phyloP scores from a whole-genome alignment of 176 grass and related monocot genomes.

The Olyra latifolia region DNA sequence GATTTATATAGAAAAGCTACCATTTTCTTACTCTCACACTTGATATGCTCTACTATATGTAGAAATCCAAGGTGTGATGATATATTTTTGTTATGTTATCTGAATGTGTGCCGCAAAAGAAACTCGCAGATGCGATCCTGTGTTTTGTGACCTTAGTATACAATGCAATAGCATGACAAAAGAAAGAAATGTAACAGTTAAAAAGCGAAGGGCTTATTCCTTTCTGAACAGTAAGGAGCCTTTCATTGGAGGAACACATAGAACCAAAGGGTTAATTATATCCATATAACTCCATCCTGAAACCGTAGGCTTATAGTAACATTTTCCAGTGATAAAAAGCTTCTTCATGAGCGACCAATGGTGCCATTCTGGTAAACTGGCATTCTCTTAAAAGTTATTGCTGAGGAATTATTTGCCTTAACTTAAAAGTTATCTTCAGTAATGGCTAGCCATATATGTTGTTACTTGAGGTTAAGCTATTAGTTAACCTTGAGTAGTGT shows the following conservation, averaged over 20 bases:
- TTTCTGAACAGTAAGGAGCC: background rate
- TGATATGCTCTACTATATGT: background rate
- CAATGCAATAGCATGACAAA: background rate
- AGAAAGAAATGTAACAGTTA: background rate
- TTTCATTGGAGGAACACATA: background rate
- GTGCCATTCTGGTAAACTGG: background rate
- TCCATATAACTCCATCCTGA: background rate
- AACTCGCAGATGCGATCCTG: background rate
- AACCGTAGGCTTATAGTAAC: background rate
- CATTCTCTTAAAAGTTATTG: background rate
- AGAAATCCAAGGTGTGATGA: background rate
- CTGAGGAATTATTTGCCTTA: background rate
- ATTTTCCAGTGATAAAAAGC: background rate
- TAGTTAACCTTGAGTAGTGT: background rate
- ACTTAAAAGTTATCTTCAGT: background rate
- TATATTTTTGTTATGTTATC: background rate
- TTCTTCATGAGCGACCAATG: background rate
- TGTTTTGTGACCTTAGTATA: background rate
- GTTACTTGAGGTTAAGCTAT: too few relatives aligned
- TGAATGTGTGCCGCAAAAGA: background rate
- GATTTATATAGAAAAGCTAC: background rate
- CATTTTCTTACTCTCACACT: background rate
- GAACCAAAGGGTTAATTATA: background rate
- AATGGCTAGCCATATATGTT: background rate
- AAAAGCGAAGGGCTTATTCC: background rate